phyloP scores from a whole-genome alignment of 2,329 filamentous ascomycete species.

The Fusarium mundagurra region DNA sequence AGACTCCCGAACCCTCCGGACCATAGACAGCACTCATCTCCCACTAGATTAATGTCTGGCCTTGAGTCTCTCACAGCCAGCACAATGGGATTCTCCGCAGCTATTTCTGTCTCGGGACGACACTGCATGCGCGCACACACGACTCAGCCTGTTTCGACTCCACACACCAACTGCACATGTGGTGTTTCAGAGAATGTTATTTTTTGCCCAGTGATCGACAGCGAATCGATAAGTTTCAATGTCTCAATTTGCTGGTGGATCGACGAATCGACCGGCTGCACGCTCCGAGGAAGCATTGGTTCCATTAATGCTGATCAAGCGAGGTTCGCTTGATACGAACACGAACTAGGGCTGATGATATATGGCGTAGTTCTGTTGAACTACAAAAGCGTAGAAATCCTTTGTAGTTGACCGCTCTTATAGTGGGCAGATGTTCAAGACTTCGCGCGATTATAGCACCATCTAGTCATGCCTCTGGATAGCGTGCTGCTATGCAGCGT shows the following conservation, averaged over 20 bases:
- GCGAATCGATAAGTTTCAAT: constrained; percentile 1
- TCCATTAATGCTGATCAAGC: not conserved
- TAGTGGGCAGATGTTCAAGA: constrained; percentile 2
- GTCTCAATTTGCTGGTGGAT: constrained; percentile 1
- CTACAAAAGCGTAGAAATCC: not conserved
- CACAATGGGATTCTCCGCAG: not conserved
- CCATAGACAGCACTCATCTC: not conserved
- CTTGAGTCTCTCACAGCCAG: constrained; percentile 1
- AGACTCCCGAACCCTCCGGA: not conserved
- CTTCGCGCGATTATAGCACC: not conserved
- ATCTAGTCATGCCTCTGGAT: not conserved
- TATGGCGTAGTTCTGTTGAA: not conserved
- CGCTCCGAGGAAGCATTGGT: not conserved
- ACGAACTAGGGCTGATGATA: not conserved
- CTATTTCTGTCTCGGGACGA: constrained; percentile 31
- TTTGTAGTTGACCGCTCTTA: constrained; percentile 13
- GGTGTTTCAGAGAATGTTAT: constrained; percentile 32
- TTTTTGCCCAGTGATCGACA: constrained; percentile 4
- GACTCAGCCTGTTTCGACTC: constrained; percentile 29
- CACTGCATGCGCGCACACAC: constrained; percentile 4
- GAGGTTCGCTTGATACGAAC: not conserved
- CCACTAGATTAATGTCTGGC: not conserved
- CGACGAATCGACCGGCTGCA: not conserved
- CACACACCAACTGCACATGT: constrained; percentile 9
- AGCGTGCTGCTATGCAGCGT: not conserved